Evolutionary conservation across 257 asterid genomes (phyloP).

Genomic region (Striga asiatica): DNA sequence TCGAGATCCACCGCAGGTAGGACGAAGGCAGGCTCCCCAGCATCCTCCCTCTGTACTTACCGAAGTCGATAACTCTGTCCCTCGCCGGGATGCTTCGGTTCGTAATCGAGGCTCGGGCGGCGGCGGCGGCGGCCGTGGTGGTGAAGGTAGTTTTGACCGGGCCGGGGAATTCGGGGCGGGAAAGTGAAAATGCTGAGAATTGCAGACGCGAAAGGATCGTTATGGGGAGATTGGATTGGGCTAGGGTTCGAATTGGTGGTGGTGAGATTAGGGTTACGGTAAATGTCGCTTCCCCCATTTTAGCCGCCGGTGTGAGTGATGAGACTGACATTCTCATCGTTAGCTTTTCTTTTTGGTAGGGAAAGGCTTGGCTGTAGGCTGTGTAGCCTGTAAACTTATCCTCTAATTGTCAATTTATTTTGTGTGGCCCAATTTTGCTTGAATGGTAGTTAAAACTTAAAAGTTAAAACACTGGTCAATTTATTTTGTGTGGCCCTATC

Average conservation of each 20-base stretch:
- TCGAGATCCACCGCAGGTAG: slow-evolving; percentile 72
- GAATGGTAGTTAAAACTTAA: too few relatives aligned
- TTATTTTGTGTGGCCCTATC: too few relatives aligned
- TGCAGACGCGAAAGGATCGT: neutral
- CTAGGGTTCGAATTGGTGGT: neutral
- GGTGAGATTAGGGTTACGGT: slow-evolving; percentile 5
- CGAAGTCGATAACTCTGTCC: slow-evolving; percentile 61
- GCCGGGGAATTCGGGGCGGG: neutral
- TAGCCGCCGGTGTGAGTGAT: too few relatives aligned
- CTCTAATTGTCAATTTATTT: too few relatives aligned
- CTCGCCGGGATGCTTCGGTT: slow-evolving; percentile 33
- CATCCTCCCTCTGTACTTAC: slow-evolving; percentile 67
- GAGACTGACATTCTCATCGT: too few relatives aligned
- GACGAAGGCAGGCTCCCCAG: slow-evolving; percentile 70
- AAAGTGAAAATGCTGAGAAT: neutral
- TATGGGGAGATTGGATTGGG: slow-evolving; percentile 10
- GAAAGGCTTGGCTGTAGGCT: too few relatives aligned
- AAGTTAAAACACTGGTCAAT: too few relatives aligned
- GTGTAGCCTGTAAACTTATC: too few relatives aligned
- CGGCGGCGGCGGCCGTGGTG: neutral
- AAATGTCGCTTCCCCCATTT: too few relatives aligned
- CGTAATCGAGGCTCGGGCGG: neutral
- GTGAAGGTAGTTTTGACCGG: too few relatives aligned
- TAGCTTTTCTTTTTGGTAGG: too few relatives aligned
- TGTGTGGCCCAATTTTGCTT: too few relatives aligned